Percentiles rank a stretch among this genome's conserved stretches.
Evolutionary conservation across 306 rosid species (phyloP).

Genomic region (Vigna angularis): DNA sequence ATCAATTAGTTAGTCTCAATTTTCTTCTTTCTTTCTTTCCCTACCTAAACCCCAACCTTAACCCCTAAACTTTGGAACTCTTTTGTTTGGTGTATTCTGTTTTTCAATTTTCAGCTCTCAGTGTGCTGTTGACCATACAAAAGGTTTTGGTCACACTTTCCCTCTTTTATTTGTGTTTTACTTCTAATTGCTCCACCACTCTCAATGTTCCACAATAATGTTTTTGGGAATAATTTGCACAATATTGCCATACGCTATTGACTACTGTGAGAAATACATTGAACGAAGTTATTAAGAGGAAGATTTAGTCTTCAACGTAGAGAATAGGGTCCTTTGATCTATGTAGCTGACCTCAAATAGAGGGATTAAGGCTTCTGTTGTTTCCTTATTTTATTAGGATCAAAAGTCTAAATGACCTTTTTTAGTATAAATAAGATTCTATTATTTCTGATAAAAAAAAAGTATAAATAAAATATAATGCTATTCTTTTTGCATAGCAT

Average conservation of each 20-base stretch:
- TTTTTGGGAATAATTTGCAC: too few species aligned
- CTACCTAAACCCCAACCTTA: background rate
- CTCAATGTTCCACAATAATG: too few species aligned
- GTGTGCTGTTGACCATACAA: too few species aligned
- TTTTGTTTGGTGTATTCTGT: background rate
- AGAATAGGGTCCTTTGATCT: background rate
- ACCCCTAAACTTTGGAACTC: background rate
- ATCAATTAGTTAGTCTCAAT: background rate
- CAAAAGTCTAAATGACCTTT: background rate
- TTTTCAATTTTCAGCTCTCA: background rate
- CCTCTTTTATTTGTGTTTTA: too few species aligned
- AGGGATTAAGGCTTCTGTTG: background rate
- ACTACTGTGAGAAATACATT: background rate
- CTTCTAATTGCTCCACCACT: too few species aligned
- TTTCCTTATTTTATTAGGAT: constrained; percentile 5
- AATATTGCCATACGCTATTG: background rate
- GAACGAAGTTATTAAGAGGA: background rate
- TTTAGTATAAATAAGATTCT: background rate
- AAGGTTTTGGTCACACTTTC: too few species aligned
- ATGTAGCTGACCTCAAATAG: background rate
- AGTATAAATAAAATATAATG: background rate
- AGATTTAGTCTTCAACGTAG: background rate
- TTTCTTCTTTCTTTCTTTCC: constrained; percentile 22
- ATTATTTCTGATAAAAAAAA: background rate
- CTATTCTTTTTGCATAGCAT: background rate